These are phyloP conservation scores for Puccinia horiana DNA, from an alignment of 1,284 basidiomycete genomes.

Conservation along the genomic window DNA sequence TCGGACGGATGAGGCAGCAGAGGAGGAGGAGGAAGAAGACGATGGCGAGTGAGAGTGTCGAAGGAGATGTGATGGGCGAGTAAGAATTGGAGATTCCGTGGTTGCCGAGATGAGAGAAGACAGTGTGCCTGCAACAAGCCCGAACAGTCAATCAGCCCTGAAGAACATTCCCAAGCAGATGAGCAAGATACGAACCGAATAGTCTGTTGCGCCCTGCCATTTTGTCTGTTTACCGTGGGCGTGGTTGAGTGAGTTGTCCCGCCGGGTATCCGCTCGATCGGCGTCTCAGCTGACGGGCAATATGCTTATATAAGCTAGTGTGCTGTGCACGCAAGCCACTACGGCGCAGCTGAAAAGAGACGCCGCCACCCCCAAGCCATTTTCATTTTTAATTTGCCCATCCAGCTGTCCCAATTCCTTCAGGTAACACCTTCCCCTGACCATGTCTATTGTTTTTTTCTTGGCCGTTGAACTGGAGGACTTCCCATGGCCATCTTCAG, in stretches of 20 bases:
- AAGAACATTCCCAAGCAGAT: neutral
- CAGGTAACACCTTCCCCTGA: too few relatives aligned
- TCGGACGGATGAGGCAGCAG: neutral
- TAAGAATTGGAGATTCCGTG: neutral
- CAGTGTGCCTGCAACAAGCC: neutral
- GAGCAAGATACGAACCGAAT: neutral
- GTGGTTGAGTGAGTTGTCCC: neutral
- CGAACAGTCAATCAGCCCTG: neutral
- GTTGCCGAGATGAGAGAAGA: conserved; percentile 5
- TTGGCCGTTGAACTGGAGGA: too few relatives aligned
- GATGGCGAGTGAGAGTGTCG: neutral
- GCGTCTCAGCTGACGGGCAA: too few relatives aligned
- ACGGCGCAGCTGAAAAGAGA: too few relatives aligned
- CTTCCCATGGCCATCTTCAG: too few relatives aligned
- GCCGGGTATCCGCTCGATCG: neutral
- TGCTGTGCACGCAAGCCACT: too few relatives aligned
- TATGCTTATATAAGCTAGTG: too few relatives aligned
- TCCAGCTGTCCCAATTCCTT: too few relatives aligned
- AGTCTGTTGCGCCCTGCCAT: neutral
- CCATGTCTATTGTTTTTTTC: too few relatives aligned
- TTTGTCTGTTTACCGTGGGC: neutral
- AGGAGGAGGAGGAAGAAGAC: neutral
- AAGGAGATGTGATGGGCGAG: neutral
- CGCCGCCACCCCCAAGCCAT: too few relatives aligned
- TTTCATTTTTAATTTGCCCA: too few relatives aligned